A percentile compares a stretch with the other conserved stretches of the same genome.
phyloP scores from a whole-genome alignment of 768 basidiomycete genomes.

The Xerocomellus chrysenteron region DNA sequence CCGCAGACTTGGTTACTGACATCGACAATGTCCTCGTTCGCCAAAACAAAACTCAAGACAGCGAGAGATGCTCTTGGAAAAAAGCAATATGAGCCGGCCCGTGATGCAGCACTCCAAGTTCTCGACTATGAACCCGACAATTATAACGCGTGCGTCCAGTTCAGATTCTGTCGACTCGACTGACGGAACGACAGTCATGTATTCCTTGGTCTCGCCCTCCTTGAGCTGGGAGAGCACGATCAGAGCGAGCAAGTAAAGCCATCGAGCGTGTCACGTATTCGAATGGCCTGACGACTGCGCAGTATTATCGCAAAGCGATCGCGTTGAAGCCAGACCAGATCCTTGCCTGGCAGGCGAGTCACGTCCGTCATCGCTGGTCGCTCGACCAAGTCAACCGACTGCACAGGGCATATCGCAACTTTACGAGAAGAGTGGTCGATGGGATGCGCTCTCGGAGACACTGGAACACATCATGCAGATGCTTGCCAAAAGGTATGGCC shows the following conservation, averaged over 20 bases:
- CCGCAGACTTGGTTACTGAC: background rate
- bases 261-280: background rate
- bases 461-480: conserved; percentile 58
- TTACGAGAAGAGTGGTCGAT: conserved; percentile 62
- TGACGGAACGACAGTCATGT: conserved; percentile 57
- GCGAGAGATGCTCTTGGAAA: conserved; percentile 73
- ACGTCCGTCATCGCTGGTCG: conserved; percentile 4
- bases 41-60: conserved; percentile 74
- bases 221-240: conserved; percentile 69
- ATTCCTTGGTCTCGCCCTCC: conserved; percentile 76
- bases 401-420: conserved; percentile 68
- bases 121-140: conserved; percentile 77
- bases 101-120: conserved; percentile 61
- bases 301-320: conserved; percentile 83
- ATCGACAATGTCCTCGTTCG: conserved; percentile 39
- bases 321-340: conserved; percentile 62
- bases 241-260: conserved; percentile 82
- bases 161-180: background rate
- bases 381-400: conserved; percentile 2
- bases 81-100: conserved; percentile 71
- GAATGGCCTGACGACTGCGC: conserved; percentile 19
- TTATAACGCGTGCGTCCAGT: conserved; percentile 77
- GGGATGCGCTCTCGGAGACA: conserved; percentile 54
- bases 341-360: conserved; percentile 81
- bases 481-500: conserved; percentile 56